Evolutionary conservation across 139 green algal genomes (phyloP).

Genomic region (Eudorina sp.): DNA sequence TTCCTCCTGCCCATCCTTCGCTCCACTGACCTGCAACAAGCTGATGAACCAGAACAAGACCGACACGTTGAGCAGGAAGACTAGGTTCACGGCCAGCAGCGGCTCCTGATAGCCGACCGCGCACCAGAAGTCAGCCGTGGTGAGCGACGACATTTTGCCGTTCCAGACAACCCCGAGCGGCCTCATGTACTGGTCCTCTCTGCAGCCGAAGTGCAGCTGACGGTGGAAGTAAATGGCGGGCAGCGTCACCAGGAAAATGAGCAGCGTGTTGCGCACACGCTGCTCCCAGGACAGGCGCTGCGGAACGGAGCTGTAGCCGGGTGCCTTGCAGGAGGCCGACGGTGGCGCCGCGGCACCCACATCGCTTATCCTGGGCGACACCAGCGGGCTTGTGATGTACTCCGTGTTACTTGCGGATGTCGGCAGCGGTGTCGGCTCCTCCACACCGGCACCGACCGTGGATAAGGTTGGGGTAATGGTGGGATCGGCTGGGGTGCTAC

Average conservation of each 20-base stretch:
- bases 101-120: constrained; percentile 52
- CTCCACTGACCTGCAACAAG: constrained; percentile 61
- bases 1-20: too few relatives aligned
- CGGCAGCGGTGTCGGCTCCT: background rate
- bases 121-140: constrained; percentile 28
- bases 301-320: background rate
- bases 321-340: background rate
- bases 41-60: constrained; percentile 72
- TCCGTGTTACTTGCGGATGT: background rate
- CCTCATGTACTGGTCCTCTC: background rate
- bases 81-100: constrained; percentile 56
- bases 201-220: constrained; percentile 21
- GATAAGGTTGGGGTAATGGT: too few relatives aligned
- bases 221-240: constrained; percentile 19
- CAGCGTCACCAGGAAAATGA: constrained; percentile 12
- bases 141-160: background rate
- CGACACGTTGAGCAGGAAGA: constrained; percentile 65
- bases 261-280: constrained; percentile 14
- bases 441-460: too few relatives aligned
- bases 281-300: background rate
- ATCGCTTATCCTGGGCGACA: background rate
- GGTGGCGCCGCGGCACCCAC: background rate
- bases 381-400: background rate
- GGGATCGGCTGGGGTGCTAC: too few relatives aligned
- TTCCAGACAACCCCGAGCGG: background rate